phyloP scores from a whole-genome alignment of 305 asterid species.

The Andrographis paniculata region DNA sequence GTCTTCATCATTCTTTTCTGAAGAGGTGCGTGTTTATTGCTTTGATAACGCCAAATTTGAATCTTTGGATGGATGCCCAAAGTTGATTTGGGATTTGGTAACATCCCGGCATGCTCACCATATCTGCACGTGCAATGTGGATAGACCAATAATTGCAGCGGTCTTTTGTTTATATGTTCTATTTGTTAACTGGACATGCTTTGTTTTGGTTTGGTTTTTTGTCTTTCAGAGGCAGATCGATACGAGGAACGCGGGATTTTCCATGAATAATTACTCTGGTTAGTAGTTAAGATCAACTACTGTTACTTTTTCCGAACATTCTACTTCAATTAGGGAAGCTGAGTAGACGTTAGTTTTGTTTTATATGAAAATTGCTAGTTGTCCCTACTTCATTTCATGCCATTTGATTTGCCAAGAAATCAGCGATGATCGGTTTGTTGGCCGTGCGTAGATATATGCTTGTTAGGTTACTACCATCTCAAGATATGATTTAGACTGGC shows the following conservation, averaged over 20 bases:
- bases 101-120: not conserved
- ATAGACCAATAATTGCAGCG: constrained; percentile 1
- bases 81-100: not conserved
- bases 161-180: constrained; percentile 19
- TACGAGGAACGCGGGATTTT: constrained; percentile 36
- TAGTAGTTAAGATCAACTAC: constrained; percentile 31
- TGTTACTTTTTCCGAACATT: too few species aligned
- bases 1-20: constrained; percentile 56
- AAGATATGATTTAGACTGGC: too few species aligned
- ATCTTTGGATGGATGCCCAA: not conserved
- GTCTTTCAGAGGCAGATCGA: constrained; percentile 48
- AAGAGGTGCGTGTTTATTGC: constrained; percentile 28
- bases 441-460: too few species aligned
- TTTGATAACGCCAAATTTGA: constrained; percentile 3
- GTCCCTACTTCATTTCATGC: not conserved
- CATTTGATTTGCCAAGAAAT: not conserved
- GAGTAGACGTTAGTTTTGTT: not conserved
- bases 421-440: too few species aligned
- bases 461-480: too few species aligned
- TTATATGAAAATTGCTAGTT: not conserved
- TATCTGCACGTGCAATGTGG: not conserved
- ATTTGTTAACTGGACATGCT: too few species aligned
- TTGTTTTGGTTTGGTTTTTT: constrained; percentile 16
- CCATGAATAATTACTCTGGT: constrained; percentile 41
- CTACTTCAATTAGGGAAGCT: too few species aligned